A percentile compares a stretch with the other conserved stretches of the same genome.
phyloP scores from a whole-genome alignment of 345 rosid genomes.

The Salix exigua region DNA sequence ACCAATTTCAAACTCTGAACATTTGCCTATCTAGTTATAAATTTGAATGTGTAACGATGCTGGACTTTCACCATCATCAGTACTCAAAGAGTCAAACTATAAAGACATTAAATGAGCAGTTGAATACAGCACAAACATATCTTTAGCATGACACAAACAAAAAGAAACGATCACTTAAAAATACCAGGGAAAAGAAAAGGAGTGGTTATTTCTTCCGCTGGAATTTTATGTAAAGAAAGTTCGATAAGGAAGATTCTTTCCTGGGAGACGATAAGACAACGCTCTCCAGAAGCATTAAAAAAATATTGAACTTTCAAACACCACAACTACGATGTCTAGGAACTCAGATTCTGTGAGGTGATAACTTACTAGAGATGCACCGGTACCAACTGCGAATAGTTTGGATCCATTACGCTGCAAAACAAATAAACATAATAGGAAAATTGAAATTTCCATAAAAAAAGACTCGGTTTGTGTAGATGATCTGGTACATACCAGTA shows the following conservation, averaged over 20 bases:
- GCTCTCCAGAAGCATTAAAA: neutral
- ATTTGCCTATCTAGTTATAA: neutral
- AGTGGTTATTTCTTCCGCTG: no score
- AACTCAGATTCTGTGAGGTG: neutral
- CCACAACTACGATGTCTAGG: neutral
- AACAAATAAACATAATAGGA: constrained; percentile 17
- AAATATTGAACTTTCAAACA: neutral
- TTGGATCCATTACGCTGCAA: constrained; percentile 84
- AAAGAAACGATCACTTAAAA: no score
- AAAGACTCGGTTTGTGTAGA: neutral
- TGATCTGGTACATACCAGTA: constrained; percentile 45
- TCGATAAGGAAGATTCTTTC: neutral
- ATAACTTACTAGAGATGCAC: constrained; percentile 74
- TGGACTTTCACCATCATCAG: neutral
- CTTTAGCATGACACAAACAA: no score
- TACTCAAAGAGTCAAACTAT: neutral
- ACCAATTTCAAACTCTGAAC: neutral
- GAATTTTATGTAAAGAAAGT: no score
- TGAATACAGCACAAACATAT: no score
- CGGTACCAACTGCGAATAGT: constrained; percentile 87
- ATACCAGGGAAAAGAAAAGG: no score
- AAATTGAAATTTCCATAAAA: neutral
- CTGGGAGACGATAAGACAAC: neutral
- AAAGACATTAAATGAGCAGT: no score
- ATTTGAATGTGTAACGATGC: neutral